phyloP scores from a whole-genome alignment of 352 stramenopile species.

The Globisporangium lucens region DNA sequence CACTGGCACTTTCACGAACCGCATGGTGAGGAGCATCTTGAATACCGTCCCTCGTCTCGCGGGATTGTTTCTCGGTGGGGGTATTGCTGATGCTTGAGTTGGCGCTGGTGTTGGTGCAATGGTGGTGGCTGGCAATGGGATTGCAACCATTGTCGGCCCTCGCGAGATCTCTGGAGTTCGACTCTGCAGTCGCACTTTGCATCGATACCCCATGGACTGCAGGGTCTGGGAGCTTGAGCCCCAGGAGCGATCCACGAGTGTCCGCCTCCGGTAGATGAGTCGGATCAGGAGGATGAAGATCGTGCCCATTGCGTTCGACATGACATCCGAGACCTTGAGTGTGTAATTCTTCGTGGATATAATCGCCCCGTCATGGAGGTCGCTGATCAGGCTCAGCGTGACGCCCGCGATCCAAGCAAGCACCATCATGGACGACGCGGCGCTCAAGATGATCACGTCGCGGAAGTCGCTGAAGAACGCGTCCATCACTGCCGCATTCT shows the following conservation, averaged over 20 bases:
- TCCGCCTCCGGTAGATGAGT: conserved; percentile 4
- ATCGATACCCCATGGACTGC: conserved; percentile 14
- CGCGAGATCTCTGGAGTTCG: not conserved
- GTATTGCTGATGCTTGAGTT: not conserved
- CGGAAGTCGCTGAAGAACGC: conserved; percentile 11
- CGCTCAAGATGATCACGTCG: conserved; percentile 2
- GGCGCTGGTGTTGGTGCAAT: not conserved
- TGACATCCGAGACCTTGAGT: conserved; percentile 4
- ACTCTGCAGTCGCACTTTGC: conserved; percentile 5
- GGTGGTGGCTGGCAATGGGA: not conserved
- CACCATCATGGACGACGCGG: conserved; percentile 1
- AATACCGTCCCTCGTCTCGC: not conserved
- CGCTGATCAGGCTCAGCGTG: conserved; percentile 7
- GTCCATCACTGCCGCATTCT: conserved; percentile 9
- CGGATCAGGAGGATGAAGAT: conserved; percentile 12
- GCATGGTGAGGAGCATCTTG: conserved; percentile 1
- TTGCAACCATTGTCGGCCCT: not conserved
- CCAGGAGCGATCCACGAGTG: not conserved
- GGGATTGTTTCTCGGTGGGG: not conserved
- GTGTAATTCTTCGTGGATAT: not conserved
- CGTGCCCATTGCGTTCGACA: conserved; percentile 14
- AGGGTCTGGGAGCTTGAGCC: not conserved
- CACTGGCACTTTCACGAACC: not conserved
- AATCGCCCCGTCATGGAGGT: not conserved
- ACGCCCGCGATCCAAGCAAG: not conserved